Percentiles rank a stretch among this genome's conserved stretches.
These are phyloP conservation scores for Zymoseptoria pseudotritici DNA, from an alignment of 2,329 filamentous ascomycete genomes.

Conservation along the genomic window DNA sequence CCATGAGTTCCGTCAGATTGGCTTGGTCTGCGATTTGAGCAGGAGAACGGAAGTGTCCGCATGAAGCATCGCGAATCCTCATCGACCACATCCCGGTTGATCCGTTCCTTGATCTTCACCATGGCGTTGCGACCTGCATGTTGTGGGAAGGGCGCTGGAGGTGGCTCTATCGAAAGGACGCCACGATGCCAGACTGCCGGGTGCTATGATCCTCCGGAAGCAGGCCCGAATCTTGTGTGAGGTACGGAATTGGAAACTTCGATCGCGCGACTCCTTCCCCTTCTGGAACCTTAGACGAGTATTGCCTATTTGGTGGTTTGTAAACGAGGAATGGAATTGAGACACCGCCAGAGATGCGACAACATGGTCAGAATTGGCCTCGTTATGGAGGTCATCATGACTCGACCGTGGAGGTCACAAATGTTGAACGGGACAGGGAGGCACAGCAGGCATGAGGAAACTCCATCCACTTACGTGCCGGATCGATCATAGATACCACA, in stretches of 20 bases:
- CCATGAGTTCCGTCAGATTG: no score
- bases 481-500: neutral
- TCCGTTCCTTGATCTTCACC: neutral
- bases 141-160: neutral
- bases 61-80: neutral
- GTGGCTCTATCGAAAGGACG: neutral
- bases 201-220: neutral
- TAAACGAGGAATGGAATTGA: neutral
- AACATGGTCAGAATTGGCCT: neutral
- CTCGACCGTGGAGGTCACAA: neutral
- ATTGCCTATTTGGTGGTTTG: neutral
- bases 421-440: neutral
- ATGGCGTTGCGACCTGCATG: neutral
- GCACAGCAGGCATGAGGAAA: no score
- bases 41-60: neutral
- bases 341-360: neutral
- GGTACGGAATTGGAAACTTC: neutral
- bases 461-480: neutral
- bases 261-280: neutral
- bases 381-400: neutral
- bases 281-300: neutral
- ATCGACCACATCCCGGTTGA: neutral
- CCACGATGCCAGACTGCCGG: neutral
- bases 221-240: neutral
- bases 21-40: no score